Evolutionary conservation across 1,284 basidiomycete species (phyloP), one percentile per base, ranked within the genome.

Genomic region (Agroathelia rolfsii): DNA sequence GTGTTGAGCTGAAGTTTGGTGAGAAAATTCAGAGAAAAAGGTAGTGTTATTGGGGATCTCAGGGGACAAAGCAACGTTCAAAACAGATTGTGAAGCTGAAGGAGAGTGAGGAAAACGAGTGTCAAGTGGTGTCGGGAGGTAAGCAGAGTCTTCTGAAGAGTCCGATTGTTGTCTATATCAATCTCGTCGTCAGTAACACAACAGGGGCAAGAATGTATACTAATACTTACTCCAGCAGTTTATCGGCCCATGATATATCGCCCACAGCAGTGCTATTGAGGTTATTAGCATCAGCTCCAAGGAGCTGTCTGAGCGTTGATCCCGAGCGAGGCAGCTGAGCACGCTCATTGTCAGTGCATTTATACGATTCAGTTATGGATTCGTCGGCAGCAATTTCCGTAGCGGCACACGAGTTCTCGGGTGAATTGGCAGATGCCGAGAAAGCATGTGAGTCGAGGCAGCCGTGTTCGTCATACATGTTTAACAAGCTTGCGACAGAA

Each of bases 201-300:
- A n/a, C n/a, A n/a, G n/a, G n/a, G n/a, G n/a, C n/a, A n/a, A n/a
- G 12, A 12, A 24, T 22, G 18, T 13, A 11, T 17, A 27, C 24
- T 2, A 24, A n/a, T 2, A 46, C 72, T 39, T 46, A 83, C 81
- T 64, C 68, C 36, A 85, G 59, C 50, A 70, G 75, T 21, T 66
- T 66, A 54, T 85, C 81, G 8, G 81, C 81, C 81, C 81, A 85
- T 3, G 78, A 82, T 33, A 85, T 79, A 44, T 84, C 81, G 7
- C 77, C 74, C 47, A 81, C 77, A 3, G 49, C 53, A 35, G 55
- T 62, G 13, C 51, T 49, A 23, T 36, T 42, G 8, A 47, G 16
- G 17, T 59, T 53, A 32, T 51, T 42, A 1, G 45, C 54, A 14
- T 47, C 50, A 21, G 49, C 35, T 3, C 76, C 77, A 17, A 85